Percentiles rank a stretch among this genome's conserved stretches.
Evolutionary conservation across 305 asterid species (phyloP).

Genomic region (Nicotiana rustica): DNA sequence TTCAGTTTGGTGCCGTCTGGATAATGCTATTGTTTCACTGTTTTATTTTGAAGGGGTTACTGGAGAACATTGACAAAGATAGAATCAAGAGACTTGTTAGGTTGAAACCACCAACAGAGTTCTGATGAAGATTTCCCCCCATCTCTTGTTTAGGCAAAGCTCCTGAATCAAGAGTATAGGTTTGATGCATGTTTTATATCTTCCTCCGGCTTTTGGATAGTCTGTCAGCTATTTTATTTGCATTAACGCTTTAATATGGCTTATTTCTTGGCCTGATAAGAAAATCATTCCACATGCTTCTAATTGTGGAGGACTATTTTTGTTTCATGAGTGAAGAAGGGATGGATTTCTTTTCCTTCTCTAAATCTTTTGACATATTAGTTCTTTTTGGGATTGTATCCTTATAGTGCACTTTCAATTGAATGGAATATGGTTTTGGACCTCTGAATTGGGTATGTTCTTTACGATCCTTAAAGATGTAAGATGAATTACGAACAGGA

Average conservation of each 20-base stretch:
- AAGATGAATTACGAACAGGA: background rate
- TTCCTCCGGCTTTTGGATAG: background rate
- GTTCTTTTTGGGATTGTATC: background rate
- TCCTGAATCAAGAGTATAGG: background rate
- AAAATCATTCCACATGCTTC: slow-evolving; percentile 19
- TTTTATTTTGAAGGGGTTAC: slow-evolving; percentile 46
- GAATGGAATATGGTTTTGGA: background rate
- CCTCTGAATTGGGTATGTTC: slow-evolving; percentile 7
- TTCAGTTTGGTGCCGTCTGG: slow-evolving; percentile 14
- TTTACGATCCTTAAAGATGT: background rate
- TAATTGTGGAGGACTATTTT: background rate
- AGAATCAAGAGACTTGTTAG: slow-evolving; percentile 84
- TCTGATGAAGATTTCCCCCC: slow-evolving; percentile 44
- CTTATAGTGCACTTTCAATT: background rate
- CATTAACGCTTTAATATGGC: background rate
- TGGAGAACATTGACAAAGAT: slow-evolving; percentile 94
- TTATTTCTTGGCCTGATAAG: slow-evolving; percentile 6
- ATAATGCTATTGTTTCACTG: background rate
- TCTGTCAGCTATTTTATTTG: background rate
- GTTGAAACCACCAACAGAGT: slow-evolving; percentile 79
- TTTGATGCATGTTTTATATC: background rate
- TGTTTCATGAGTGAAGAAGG: background rate
- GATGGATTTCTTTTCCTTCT: background rate
- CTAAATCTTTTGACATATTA: background rate
- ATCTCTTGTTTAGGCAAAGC: slow-evolving; percentile 4